phyloP scores from a whole-genome alignment of 352 stramenopile species.

The Globisporangium solare region DNA sequence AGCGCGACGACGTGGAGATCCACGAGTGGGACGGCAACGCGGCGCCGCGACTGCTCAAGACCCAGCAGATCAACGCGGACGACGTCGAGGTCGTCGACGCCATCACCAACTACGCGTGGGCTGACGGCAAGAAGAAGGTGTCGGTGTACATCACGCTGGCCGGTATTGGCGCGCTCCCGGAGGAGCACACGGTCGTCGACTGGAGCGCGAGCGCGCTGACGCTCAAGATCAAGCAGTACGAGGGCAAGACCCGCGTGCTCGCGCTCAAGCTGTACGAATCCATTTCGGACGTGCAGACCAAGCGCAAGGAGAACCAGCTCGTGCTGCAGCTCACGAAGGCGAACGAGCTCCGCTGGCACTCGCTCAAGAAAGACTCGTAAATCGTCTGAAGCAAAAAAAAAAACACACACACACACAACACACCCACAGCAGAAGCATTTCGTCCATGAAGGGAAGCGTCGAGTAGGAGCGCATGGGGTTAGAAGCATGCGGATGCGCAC shows the following conservation, averaged over 20 bases:
- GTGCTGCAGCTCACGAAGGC: slow-evolving; percentile 73
- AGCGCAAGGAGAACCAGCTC: slow-evolving; percentile 79
- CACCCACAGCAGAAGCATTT: not conserved
- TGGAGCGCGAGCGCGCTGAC: slow-evolving; percentile 57
- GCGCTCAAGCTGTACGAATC: slow-evolving; percentile 76
- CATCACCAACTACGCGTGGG: slow-evolving; percentile 80
- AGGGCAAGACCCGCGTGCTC: slow-evolving; percentile 72
- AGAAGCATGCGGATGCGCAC: not conserved
- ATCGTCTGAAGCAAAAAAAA: not conserved
- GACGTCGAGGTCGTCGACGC: slow-evolving; percentile 34
- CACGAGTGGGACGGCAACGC: slow-evolving; percentile 82
- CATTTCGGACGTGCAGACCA: slow-evolving; percentile 73
- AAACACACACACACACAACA: too few species aligned
- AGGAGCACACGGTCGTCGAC: slow-evolving; percentile 62
- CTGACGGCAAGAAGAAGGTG: slow-evolving; percentile 76
- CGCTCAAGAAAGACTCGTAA: slow-evolving; percentile 78
- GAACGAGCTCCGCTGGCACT: slow-evolving; percentile 76
- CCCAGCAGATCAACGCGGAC: slow-evolving; percentile 24
- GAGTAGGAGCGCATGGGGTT: not conserved
- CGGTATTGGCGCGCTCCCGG: slow-evolving; percentile 50
- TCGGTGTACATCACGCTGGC: slow-evolving; percentile 73
- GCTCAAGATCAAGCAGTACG: slow-evolving; percentile 54
- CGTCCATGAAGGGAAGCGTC: not conserved
- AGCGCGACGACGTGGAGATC: slow-evolving; percentile 70
- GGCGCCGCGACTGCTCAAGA: slow-evolving; percentile 71